Base-by-base conservation (phyloP, 2,329 filamentous ascomycete genomes). In the Trichoderma arundinaceum region DNA sequence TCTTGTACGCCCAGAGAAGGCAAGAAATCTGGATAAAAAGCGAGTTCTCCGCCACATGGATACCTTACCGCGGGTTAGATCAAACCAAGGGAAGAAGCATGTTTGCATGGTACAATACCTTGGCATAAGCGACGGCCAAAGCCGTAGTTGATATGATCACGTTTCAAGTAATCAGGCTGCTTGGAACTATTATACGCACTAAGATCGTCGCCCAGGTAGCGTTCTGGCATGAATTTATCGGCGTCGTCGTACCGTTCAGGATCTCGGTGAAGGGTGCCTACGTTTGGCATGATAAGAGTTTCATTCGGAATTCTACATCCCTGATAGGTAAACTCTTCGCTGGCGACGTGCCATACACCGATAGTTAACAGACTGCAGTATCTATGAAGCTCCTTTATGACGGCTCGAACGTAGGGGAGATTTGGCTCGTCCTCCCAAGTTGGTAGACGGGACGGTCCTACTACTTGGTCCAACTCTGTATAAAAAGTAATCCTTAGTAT, bases 111-210 rank as follows among this genome's bases (percentile, higher is more conserved):
- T 2, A 19, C 12, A 7, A 51, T 33, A 0, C 86, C 86, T 4
- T 82, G 85, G 72, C 86, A 89, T 52, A 88, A 79, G 32, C 86
- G 78, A 8, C 85, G 78, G 1, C 86, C 85, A 9, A 81, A 82
- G 28, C 86, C 85, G 61, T 86, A 88, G 0, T 78, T 79, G 71
- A 84, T 86, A 6, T 83, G 80, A 57, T 86, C 84, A 8, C 83
- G 78, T 70, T 84, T 78, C 0, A 74, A 72, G 0, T 74, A 73
- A 61, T 81, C 79, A 0, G 76, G 67, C 22, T 67, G 59, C 10
- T 46, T 64, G 8, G 65, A 61, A 9, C 61, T 57, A 79, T 76
- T 75, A 8, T 71, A 74, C 54, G 66, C 71, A 2, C 68, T 74
- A 22, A 71, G 71, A 38, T 64, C 60, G 60, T 75, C 72, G 64